Base-by-base conservation (phyloP, 176 grass and related monocot species). In the Ensete ventricosum region DNA sequence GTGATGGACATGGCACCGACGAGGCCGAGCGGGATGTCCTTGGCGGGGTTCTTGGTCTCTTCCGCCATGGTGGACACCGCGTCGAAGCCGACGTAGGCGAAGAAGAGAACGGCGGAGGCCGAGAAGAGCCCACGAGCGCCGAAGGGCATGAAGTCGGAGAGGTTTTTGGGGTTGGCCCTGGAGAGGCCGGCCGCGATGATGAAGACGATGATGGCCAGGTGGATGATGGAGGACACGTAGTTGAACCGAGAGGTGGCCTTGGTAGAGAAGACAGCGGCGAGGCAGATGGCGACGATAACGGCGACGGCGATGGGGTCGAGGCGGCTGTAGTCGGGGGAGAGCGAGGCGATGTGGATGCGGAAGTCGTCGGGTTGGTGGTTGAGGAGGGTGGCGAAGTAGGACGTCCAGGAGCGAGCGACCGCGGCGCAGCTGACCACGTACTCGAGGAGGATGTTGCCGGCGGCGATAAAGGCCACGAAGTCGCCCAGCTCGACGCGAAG, bases 51-150 rank as follows among this genome's bases (percentile, higher is more conserved):
- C n/a, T 64, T 64, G 20, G 19, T 64, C 62, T 23, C n/a, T 19
- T 64, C 16, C 16, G 57, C 57, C 57, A 60, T 60, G 57, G 57
- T 60, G 57, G 57, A 60, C 57, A 60, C 57, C 5, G 57, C 57
- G 57, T 60, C 57, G 57, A 60, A 60, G 62, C n/a, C 62, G 62
- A 64, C n/a, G 17, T 64, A 64, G 62, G 62, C 62, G 62, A 64
- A 64, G 62, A 64, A 64, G 62, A 64, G 62, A 6, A 64, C n/a
- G 62, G 62, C n/a, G 9, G 62, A 64, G 62, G 62, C 62, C 0
- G 16, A 64, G 17, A 64, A 64, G 62, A 64, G 9, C 1, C 62
- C 62, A 19, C 22, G 62, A 9, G 17, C 16, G 62, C 62, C 62
- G 57, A 17, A 60, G 16, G 57, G 57, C 12, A n/a, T n/a, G 57